These are phyloP conservation scores for Maudiozyma serrabonitensis DNA, from an alignment of 805 yeast species.

Conservation along the genomic window DNA sequence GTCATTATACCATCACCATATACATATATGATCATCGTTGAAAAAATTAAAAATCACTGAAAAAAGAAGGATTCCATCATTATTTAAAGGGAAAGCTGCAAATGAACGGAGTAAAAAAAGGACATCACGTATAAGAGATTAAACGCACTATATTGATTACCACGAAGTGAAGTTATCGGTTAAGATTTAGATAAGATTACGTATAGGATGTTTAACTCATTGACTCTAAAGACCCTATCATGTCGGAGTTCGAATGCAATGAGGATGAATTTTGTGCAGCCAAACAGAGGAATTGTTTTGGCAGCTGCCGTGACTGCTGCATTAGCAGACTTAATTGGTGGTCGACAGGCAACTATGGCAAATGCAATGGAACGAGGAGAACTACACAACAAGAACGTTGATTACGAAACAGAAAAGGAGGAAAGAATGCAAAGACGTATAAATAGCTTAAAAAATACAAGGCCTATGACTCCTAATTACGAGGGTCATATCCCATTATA, in stretches of 20 bases:
- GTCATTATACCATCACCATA: too few relatives aligned
- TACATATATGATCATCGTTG: too few relatives aligned
- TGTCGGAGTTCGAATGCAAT: background rate
- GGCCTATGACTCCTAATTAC: constrained; percentile 35
- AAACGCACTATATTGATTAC: too few relatives aligned
- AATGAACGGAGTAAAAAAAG: too few relatives aligned
- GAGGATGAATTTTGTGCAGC: background rate
- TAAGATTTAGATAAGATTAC: too few relatives aligned
- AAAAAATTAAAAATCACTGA: too few relatives aligned
- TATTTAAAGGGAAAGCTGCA: too few relatives aligned
- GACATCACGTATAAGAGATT: too few relatives aligned
- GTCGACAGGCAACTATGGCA: constrained; percentile 45
- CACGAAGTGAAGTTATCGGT: too few relatives aligned
- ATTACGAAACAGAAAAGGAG: constrained; percentile 31
- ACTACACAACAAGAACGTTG: constrained; percentile 22
- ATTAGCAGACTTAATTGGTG: constrained; percentile 20
- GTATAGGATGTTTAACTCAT: too few relatives aligned
- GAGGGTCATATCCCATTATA: constrained; percentile 76
- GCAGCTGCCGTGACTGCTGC: constrained; percentile 10
- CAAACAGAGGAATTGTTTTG: constrained; percentile 1
- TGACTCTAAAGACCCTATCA: too few relatives aligned
- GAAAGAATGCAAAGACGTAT: constrained; percentile 24
- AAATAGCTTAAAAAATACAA: constrained; percentile 14
- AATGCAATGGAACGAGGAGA: constrained; percentile 40
- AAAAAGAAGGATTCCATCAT: too few relatives aligned